These are phyloP conservation scores for Boletus sp. DNA, from an alignment of 768 basidiomycete species.

Conservation along the genomic window DNA sequence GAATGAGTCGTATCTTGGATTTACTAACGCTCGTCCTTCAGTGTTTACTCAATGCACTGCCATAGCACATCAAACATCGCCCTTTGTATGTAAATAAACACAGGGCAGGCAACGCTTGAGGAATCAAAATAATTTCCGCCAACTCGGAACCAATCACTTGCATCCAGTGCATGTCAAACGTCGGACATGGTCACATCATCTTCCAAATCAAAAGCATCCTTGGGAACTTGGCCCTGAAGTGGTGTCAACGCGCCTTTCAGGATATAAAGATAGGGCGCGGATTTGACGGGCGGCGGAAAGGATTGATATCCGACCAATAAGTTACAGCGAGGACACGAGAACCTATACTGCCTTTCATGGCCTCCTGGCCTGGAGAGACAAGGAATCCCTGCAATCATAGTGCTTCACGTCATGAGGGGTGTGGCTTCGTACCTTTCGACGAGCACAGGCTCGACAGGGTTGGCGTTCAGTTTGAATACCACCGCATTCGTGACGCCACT, in stretches of 20 bases:
- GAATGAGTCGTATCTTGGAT: not conserved
- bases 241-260: constrained; percentile 81
- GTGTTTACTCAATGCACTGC: not conserved
- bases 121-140: not conserved
- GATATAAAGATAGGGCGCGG: constrained; percentile 77
- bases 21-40: constrained; percentile 8
- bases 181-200: not conserved
- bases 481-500: constrained; percentile 52
- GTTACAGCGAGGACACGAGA: constrained; percentile 50
- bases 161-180: constrained; percentile 1
- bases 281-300: constrained; percentile 70
- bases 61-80: not conserved
- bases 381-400: constrained; percentile 16
- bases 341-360: constrained; percentile 73
- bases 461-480: constrained; percentile 86
- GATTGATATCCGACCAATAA: constrained; percentile 67
- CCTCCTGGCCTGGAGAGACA: constrained; percentile 49
- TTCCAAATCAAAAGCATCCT: constrained; percentile 74
- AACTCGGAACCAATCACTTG: not conserved
- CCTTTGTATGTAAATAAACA: not conserved
- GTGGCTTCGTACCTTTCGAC: constrained; percentile 63
- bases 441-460: constrained; percentile 62
- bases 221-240: constrained; percentile 81
- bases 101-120: not conserved
- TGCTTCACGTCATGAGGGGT: constrained; percentile 8